A percentile compares a stretch with the other conserved stretches of the same genome.
Evolutionary conservation across 75 land plant genomes (phyloP).

Genomic region (Chamaecyparis obtusa): DNA sequence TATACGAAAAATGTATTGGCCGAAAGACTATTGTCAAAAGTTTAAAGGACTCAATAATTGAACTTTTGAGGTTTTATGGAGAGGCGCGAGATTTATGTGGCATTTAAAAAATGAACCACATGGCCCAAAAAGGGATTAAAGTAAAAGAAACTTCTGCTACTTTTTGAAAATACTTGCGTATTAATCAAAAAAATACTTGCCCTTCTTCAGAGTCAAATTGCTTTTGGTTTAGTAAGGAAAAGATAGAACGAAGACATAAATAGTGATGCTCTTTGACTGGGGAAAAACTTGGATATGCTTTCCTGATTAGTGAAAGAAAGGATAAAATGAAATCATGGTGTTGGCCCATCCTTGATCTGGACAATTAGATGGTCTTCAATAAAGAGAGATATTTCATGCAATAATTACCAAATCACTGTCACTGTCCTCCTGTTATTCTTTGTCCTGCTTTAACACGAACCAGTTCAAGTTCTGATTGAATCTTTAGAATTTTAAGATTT

Average conservation of each 20-base stretch:
- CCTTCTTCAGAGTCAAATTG: neutral
- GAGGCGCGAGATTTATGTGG: neutral
- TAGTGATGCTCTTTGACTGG: neutral
- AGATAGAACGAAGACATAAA: neutral
- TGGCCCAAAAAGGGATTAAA: neutral
- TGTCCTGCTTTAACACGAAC: too few species aligned
- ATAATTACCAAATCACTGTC: neutral
- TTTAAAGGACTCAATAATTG: neutral
- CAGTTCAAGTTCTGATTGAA: too few species aligned
- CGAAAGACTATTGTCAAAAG: neutral
- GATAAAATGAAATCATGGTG: neutral
- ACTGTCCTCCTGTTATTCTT: neutral
- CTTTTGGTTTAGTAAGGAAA: neutral
- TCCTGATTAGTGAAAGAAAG: neutral
- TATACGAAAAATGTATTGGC: neutral
- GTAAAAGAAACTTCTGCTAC: neutral
- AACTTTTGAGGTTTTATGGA: neutral
- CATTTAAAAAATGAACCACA: neutral
- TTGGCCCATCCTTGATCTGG: neutral
- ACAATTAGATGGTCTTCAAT: neutral
- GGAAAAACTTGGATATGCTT: neutral
- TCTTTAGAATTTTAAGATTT: too few species aligned
- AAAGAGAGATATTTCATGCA: neutral
- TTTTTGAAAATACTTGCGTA: neutral
- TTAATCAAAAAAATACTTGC: too few species aligned